These are phyloP conservation scores for Rubia yunnanensis DNA, from an alignment of 257 asterid genomes.

Conservation along the genomic window DNA sequence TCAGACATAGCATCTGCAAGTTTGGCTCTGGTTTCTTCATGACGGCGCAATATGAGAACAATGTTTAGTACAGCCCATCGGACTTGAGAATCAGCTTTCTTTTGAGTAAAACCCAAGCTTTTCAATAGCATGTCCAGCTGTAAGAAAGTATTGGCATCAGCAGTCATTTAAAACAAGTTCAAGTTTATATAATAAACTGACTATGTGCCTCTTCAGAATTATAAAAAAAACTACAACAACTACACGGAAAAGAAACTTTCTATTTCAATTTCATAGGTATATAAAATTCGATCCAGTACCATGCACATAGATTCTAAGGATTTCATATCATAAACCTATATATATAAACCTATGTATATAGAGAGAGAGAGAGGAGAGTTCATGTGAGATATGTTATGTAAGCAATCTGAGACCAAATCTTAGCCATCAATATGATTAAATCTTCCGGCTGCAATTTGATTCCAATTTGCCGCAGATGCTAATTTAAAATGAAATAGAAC, in stretches of 20 bases:
- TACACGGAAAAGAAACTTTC: background rate
- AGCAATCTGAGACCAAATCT: too few relatives aligned
- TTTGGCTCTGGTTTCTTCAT: conserved; percentile 54
- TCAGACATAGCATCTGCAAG: conserved; percentile 77
- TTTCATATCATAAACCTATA: too few relatives aligned
- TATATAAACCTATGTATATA: too few relatives aligned
- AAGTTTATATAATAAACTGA: background rate
- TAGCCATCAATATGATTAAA: too few relatives aligned
- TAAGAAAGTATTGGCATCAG: conserved; percentile 11
- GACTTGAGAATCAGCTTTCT: conserved; percentile 84
- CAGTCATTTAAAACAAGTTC: conserved; percentile 13
- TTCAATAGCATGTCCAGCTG: conserved; percentile 68
- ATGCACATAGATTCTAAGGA: too few relatives aligned
- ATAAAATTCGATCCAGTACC: background rate
- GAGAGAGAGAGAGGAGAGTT: too few relatives aligned
- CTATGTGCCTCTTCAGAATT: background rate
- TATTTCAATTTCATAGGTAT: background rate
- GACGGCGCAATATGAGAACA: conserved; percentile 65
- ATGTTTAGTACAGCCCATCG: conserved; percentile 92
- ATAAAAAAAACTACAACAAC: background rate
- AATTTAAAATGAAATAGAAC: too few relatives aligned
- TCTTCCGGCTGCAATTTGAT: too few relatives aligned
- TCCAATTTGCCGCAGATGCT: too few relatives aligned
- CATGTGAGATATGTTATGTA: too few relatives aligned
- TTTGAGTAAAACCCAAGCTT: conserved; percentile 88